Base-by-base conservation (phyloP, 257 asterid species). In the Plectranthus barbatus region DNA sequence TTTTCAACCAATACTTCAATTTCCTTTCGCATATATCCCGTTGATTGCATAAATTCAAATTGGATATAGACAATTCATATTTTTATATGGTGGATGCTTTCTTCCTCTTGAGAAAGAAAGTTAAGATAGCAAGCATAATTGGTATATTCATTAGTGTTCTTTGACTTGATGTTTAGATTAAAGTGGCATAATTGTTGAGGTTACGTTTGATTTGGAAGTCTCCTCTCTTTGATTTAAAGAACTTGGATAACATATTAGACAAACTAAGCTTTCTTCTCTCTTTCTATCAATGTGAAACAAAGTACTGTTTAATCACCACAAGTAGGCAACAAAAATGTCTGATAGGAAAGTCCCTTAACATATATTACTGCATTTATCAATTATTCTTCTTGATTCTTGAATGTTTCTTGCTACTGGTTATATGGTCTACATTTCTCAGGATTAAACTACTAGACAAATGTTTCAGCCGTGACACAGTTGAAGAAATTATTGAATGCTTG, bases 381-480 rank as follows among this genome's bases (percentile, higher is more conserved):
- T 24, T 40, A 23, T 33, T 33, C 12, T 14, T 23, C 11, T 45
- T 58, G 53, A 24, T 14, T 23, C 11, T 45, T 58, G 53, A 24
- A 17, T 46, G 62, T 57, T 23, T 55, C 51, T 14, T 66, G 51
- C 56, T 53, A 49, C 73, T 79, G 56, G 79, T 77, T 48, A 49
- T 51, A 59, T 51, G 47, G 66, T 62, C 56, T 47, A 45, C 9
- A 4, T 21, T 65, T 20, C 70, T 65, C 75, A 92, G 99, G 95
- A 85, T 89, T 60, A 67, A 50, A 65, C 72, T 73, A 55, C 68
- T 93, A 40, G 88, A 93, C 78, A 82, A 81, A 83, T 93, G 96
- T 73, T 93, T 93, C 85, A 67, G 96, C 83, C 91, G 82, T 29
- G 92, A 82, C 65, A 81, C 92, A 17, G 94, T 93, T 14, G 99